Base-by-base conservation (phyloP, 2,329 filamentous ascomycete genomes). In the Metarhizium robertsii region DNA sequence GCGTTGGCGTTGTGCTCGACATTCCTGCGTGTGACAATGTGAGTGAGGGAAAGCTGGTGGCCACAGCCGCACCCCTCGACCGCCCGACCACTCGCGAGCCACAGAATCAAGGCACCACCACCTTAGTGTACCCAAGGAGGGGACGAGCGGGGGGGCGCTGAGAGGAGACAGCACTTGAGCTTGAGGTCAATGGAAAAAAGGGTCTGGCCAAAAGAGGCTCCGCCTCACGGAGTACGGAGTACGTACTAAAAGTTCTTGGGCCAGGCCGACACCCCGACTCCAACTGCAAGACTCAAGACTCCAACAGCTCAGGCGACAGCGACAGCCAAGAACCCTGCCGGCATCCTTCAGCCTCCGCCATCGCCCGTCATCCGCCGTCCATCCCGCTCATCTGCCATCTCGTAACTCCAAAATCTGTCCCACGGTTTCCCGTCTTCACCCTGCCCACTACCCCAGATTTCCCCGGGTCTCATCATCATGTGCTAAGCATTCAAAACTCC, bases 401-500 rank as follows among this genome's bases (percentile, higher is more conserved):
- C 14, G 32, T 43, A 52, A 52, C 34, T 50, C 48, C 47, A 13
- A 51, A 29, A 45, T 49, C 46, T 38, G 25, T 47, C 54, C 55
- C 57, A 56, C 58, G 55, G 52, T 49, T 53, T 49, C 49, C 46
- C 43, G 32, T 54, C 49, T 48, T 55, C 56, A 55, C 50, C 54
- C 45, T 56, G 50, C 56, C 56, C 60, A 53, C 47, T 58, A 62
- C 60, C 61, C 60, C 60, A 52, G 57, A 61, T 61, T 59, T 55
- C 58, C 59, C 60, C 58, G 55, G 58, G 55, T 34, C 32, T 11
- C 32, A 53, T 55, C 59, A 50, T 55, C 53, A 46, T 58, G 55
- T 56, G 55, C 52, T 56, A 58, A 25, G 48, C 30, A 57, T 46
- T 49, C 46, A 52, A 5, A 42, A 45, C 29, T 38, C 18, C 25